Percentiles rank a stretch among this genome's conserved stretches.
These are phyloP conservation scores for Amborella trichopoda DNA, from an alignment of 164 flowering plant species.

Conservation along the genomic window DNA sequence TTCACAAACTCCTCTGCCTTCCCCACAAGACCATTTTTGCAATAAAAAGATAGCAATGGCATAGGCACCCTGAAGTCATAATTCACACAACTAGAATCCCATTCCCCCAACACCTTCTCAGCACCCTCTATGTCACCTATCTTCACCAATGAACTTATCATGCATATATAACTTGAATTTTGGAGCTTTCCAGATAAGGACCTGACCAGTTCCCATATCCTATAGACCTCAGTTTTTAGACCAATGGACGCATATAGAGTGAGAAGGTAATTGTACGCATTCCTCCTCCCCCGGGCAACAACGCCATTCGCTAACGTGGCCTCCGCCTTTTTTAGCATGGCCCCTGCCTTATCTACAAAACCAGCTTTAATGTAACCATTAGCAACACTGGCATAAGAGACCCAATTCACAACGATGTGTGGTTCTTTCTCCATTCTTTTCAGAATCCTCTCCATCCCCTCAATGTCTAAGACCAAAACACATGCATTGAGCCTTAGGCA, in stretches of 20 bases:
- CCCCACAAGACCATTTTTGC: constrained; percentile 22
- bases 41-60: constrained; percentile 23
- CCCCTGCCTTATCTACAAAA: constrained; percentile 14
- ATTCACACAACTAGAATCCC: constrained; percentile 17
- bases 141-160: constrained; percentile 28
- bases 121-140: constrained; percentile 36
- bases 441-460: constrained; percentile 25
- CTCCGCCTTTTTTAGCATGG: constrained; percentile 18
- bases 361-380: constrained; percentile 31
- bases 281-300: not conserved
- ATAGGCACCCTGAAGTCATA: constrained; percentile 30
- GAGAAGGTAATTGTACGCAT: constrained; percentile 14
- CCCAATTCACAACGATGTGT: constrained; percentile 15
- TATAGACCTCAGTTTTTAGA: constrained; percentile 18
- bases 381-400: constrained; percentile 24
- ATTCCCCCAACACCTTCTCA: constrained; percentile 27
- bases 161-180: constrained; percentile 18
- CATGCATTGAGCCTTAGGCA: constrained; percentile 20
- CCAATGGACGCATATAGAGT: constrained; percentile 26
- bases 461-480: constrained; percentile 22
- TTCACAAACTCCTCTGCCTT: constrained; percentile 29
- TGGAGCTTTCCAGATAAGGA: constrained; percentile 4
- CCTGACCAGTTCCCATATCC: constrained; percentile 30
- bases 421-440: constrained; percentile 22
- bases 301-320: no score